Evolutionary conservation across 257 asterid genomes (phyloP), one percentile per base, ranked within the genome.

Genomic region (Salvia miltiorrhiza): DNA sequence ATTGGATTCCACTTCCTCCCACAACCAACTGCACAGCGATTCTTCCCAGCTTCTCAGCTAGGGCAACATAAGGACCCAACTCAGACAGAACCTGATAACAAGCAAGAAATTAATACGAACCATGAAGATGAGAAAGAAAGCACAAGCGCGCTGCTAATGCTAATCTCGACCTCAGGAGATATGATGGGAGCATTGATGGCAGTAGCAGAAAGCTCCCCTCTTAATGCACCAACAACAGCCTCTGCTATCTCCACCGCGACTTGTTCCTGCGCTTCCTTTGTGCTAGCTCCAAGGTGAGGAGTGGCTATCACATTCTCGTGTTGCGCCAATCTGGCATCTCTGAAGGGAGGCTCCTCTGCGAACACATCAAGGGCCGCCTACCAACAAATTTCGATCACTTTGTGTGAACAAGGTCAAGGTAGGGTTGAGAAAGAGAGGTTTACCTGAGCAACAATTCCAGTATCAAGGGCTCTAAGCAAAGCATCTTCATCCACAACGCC

Each of bases 251-350:
- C 98, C 44, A 92, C 78, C 1, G 98, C 96, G 35, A 92, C 98
- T 56, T 93, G 96, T 88, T 92, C 98, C 97, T 91, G 98, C 19
- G 98, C 98, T 82, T 92, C 98, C 82, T 86, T 86, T 2, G 97
- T 90, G 87, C 97, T 92, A n/a, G 98, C 98, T 79, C 98, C 97
- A 65, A 92, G 98, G 81, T 92, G 97, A 56, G 98, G 98, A 0
- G 98, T 92, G 10, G 81, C 96, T 19, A 75, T 83, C 39, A 92
- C 94, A 57, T 90, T 90, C 80, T 83, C 85, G 33, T 90, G 98
- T 39, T 69, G 90, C 70, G 87, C 88, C 68, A 92, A 26, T 52
- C 83, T 90, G 82, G 90, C 77, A 52, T 92, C 91, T 69, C 77
- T 71, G 0, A 90, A 56, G 9, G 98, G 95, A 3, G 98, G 98